phyloP scores from a whole-genome alignment of 495 filamentous ascomycete species.

The Penicillium canariense region DNA sequence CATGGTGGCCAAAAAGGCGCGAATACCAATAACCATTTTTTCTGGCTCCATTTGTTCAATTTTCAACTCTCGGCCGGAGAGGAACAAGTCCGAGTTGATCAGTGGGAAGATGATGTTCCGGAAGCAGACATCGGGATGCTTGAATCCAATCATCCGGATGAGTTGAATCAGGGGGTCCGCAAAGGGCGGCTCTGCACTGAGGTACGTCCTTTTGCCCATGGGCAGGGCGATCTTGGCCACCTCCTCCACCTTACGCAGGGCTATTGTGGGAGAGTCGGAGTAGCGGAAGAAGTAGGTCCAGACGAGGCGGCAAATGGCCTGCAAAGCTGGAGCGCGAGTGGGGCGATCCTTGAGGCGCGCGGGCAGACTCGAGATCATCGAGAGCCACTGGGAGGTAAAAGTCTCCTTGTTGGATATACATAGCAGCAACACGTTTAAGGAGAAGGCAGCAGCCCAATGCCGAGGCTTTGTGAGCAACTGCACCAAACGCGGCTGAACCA shows the following conservation, averaged over 20 bases:
- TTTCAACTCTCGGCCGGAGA: slow-evolving; percentile 70
- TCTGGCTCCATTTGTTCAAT: slow-evolving; percentile 95
- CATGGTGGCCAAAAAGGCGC: slow-evolving; percentile 88
- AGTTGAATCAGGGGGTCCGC: slow-evolving; percentile 89
- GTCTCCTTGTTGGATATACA: slow-evolving; percentile 83
- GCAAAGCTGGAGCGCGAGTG: slow-evolving; percentile 75
- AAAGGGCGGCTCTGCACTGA: slow-evolving; percentile 75
- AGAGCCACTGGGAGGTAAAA: slow-evolving; percentile 81
- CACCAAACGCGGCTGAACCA: slow-evolving; percentile 69
- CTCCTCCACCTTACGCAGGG: slow-evolving; percentile 80
- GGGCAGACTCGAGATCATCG: slow-evolving; percentile 71
- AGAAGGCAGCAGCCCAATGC: slow-evolving; percentile 86
- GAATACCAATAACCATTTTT: slow-evolving; percentile 92
- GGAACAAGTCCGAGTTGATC: slow-evolving; percentile 85
- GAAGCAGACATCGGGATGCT: slow-evolving; percentile 90
- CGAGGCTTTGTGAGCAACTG: slow-evolving; percentile 87
- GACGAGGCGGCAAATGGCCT: slow-evolving; percentile 85
- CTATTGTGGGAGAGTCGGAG: slow-evolving; percentile 64
- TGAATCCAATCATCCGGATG: slow-evolving; percentile 92
- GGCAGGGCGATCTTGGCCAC: slow-evolving; percentile 79
- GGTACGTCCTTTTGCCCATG: slow-evolving; percentile 68
- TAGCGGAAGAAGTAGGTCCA: slow-evolving; percentile 94
- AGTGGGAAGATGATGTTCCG: slow-evolving; percentile 88
- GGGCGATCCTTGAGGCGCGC: slow-evolving; percentile 78
- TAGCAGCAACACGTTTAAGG: slow-evolving; percentile 76